Evolutionary conservation across 768 basidiomycete species (phyloP), one percentile per base, ranked within the genome.

Genomic region (Calocybe gangraenosa): DNA sequence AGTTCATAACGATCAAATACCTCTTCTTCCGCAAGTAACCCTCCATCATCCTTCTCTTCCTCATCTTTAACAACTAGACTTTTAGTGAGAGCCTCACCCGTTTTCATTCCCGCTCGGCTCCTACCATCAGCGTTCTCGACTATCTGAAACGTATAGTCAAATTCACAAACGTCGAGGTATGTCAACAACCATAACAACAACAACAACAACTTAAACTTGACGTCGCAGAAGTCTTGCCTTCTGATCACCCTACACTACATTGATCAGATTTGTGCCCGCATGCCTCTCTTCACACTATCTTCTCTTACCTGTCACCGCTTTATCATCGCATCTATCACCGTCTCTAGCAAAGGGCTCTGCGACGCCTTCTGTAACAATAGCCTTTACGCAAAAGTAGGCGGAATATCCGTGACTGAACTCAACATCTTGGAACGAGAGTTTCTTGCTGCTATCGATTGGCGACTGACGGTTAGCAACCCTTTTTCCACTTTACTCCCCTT

Each of bases 281-380:
- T 82, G 57, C 88, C 92, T 18, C 74, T 81, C 25, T 99, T 97
- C 75, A 95, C 87, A 39, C 79, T 99, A 53, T 91, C 92, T 30
- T 95, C 93, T 30, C 81, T 98, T 58, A 98, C 95, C 18, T 92
- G 92, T 59, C 96, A 99, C 69, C 92, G 96, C 48, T 98, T 99
- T 69, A 76, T 97, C 61, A 97, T 98, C 68, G 79, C 95, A 36
- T 82, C 92, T 55, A 85, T 97, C 64, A 82, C 89, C 22, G 91
- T 93, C 48, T 87, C 91, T 50, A 87, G 84, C 70, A 98, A 99
- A 67, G 92, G 92, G 0, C 81, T 97, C 36, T 94, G 90, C 65
- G 96, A 99, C 68, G 80, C 83, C 15, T 98, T 98, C 65, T 95
- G 90, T 69, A 92, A 90, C 38, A 98, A 98, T 64, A 81, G 77